phyloP scores from a whole-genome alignment of 768 basidiomycete genomes.

The Piloderma croceum region DNA sequence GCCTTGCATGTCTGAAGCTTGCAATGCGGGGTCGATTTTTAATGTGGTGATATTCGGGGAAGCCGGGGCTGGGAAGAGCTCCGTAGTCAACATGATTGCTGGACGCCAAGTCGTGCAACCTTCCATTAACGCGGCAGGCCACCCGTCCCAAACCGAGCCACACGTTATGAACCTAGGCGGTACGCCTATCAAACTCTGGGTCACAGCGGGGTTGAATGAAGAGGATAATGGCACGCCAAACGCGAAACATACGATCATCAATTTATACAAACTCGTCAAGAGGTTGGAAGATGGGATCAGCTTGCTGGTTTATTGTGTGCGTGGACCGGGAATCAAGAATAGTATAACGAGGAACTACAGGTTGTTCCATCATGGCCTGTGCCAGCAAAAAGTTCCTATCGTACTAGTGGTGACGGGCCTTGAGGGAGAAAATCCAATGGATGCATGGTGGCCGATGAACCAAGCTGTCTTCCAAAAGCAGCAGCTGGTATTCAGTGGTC shows the following conservation, averaged over 20 bases:
- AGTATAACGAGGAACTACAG: constrained; percentile 25
- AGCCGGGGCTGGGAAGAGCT: constrained; percentile 20
- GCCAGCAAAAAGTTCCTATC: constrained; percentile 25
- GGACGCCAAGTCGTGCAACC: background rate
- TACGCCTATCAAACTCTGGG: constrained; percentile 21
- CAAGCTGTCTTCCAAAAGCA: constrained; percentile 22
- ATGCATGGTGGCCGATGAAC: constrained; percentile 33
- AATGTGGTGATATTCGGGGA: constrained; percentile 41
- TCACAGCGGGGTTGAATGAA: constrained; percentile 30
- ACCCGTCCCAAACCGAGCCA: constrained; percentile 27
- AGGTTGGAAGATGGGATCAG: constrained; percentile 31
- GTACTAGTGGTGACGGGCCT: constrained; percentile 27
- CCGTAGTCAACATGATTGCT: constrained; percentile 2
- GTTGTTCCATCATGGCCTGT: constrained; percentile 25
- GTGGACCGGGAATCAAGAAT: constrained; percentile 25
- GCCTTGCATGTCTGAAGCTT: too few relatives aligned
- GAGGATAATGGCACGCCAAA: constrained; percentile 20
- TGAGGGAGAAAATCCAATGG: constrained; percentile 18
- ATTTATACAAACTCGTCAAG: constrained; percentile 30
- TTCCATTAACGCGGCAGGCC: constrained; percentile 27
- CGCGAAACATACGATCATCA: constrained; percentile 25
- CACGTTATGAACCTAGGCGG: constrained; percentile 19
- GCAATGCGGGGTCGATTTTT: too few relatives aligned
- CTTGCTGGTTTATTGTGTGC: too few relatives aligned
- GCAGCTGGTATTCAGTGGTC: constrained; percentile 25